Evolutionary conservation across 345 rosid species (phyloP).

Genomic region (Brassica rapa): DNA sequence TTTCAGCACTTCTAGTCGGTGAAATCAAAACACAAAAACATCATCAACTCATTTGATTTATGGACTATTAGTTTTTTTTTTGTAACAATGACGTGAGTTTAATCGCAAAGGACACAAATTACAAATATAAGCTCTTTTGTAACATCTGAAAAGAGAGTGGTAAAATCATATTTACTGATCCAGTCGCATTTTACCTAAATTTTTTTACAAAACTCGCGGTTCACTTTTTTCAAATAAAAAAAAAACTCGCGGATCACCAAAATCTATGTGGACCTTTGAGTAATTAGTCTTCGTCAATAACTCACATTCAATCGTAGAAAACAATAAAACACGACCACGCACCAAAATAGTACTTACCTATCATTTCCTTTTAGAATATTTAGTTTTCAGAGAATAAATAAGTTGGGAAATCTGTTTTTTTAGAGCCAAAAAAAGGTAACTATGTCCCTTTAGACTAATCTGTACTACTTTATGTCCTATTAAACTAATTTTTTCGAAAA

Average conservation of each 20-base stretch:
- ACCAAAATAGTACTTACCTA: neutral
- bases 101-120: neutral
- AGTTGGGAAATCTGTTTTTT: neutral
- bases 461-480: too few species aligned
- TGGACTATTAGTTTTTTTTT: neutral
- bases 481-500: too few species aligned
- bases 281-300: constrained; percentile 13
- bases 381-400: constrained; percentile 1
- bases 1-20: neutral
- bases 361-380: neutral
- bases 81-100: neutral
- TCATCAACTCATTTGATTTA: neutral
- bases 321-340: constrained; percentile 17
- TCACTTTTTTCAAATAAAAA: neutral
- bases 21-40: neutral
- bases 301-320: neutral
- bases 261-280: constrained; percentile 17
- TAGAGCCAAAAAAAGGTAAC: too few species aligned
- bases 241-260: neutral
- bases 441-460: too few species aligned
- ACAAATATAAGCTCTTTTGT: neutral
- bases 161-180: neutral
- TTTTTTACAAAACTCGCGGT: neutral
- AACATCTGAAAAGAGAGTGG: neutral
- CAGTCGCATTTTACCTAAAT: neutral